Evolutionary conservation across 2,329 filamentous ascomycete genomes (phyloP).

Genomic region (Dendryphion nanum): DNA sequence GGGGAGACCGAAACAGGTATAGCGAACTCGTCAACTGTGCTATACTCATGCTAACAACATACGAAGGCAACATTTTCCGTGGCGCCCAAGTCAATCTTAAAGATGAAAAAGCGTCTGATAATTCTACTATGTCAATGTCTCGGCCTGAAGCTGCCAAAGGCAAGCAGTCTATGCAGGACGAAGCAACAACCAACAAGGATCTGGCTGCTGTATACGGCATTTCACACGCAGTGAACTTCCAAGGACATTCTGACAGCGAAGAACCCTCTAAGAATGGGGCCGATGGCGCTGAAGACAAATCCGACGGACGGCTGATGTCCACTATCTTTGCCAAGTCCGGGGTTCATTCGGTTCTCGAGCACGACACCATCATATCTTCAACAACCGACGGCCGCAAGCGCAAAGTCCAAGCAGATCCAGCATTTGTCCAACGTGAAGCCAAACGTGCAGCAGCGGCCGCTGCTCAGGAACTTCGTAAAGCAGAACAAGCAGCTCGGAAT

Average conservation of each 20-base stretch:
- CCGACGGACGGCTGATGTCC: conserved; percentile 71
- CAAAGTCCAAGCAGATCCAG: conserved; percentile 69
- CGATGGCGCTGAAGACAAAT: conserved; percentile 15
- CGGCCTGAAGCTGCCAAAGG: conserved; percentile 19
- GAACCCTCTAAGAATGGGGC: conserved; percentile 12
- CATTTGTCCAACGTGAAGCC: conserved; percentile 79
- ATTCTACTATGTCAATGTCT: conserved; percentile 23
- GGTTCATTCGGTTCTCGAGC: conserved; percentile 88
- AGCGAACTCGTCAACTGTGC: no score
- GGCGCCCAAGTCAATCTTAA: conserved; percentile 74
- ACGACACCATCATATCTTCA: conserved; percentile 75
- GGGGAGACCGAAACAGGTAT: conserved; percentile 78
- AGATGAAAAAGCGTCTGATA: conserved; percentile 36
- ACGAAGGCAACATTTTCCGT: conserved; percentile 82
- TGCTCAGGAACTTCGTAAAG: conserved; percentile 70
- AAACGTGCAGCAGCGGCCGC: conserved; percentile 75
- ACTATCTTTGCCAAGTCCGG: conserved; percentile 83
- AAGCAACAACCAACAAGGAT: conserved; percentile 24
- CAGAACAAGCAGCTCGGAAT: conserved; percentile 68
- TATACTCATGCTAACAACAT: no score
- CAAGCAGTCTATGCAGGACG: conserved; percentile 13
- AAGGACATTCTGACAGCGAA: conserved; percentile 26
- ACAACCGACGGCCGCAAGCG: conserved; percentile 52
- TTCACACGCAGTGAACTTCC: conserved; percentile 45
- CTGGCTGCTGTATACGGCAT: conserved; percentile 42